phyloP scores from a whole-genome alignment of 352 stramenopile species.

The Hyphochytrium catenoides region DNA sequence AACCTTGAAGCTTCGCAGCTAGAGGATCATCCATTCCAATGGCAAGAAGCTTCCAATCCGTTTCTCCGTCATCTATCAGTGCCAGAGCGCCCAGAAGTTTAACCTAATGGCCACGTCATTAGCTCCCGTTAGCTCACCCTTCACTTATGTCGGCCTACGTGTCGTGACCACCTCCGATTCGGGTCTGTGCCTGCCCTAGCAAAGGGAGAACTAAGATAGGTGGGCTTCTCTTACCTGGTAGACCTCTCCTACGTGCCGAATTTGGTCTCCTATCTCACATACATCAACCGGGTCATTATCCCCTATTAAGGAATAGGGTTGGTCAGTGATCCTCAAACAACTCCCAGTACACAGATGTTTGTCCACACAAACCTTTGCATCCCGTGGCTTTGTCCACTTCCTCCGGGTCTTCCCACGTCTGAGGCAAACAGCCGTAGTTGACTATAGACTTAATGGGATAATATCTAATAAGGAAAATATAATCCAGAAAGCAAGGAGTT shows the following conservation, averaged over 20 bases:
- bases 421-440: conserved; percentile 95
- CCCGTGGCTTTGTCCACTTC: conserved; percentile 52
- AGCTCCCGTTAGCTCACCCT: too few relatives aligned
- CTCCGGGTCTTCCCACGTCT: conserved; percentile 96
- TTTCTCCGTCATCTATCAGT: conserved; percentile 98
- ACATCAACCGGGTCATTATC: conserved; percentile 98
- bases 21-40: conserved; percentile 91
- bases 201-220: too few relatives aligned
- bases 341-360: too few relatives aligned
- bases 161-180: too few relatives aligned
- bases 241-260: conserved; percentile 74
- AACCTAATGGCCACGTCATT: too few relatives aligned
- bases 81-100: conserved; percentile 94
- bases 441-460: conserved; percentile 93
- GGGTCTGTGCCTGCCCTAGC: too few relatives aligned
- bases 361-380: too few relatives aligned
- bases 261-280: conserved; percentile 85
- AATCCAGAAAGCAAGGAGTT: too few relatives aligned
- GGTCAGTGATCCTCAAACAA: too few relatives aligned
- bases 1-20: conserved; percentile 84
- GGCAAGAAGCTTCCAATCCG: conserved; percentile 97
- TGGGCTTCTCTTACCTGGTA: conserved; percentile 74
- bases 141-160: too few relatives aligned
- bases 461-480: too few relatives aligned
- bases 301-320: too few relatives aligned